phyloP scores from a whole-genome alignment of 495 filamentous ascomycete species.

The Durotheca rogersii region DNA sequence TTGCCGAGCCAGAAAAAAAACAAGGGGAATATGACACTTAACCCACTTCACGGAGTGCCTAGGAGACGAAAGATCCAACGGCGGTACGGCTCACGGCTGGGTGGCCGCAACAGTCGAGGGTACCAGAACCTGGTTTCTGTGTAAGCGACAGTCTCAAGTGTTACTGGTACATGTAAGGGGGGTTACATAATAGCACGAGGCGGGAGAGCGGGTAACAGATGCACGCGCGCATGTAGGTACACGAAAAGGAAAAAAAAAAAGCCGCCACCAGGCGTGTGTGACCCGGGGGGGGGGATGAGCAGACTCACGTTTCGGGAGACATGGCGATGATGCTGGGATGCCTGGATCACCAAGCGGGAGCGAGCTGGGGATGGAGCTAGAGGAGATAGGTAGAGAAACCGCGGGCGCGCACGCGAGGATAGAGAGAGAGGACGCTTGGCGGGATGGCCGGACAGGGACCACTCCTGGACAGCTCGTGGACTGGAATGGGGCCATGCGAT shows the following conservation, averaged over 20 bases:
- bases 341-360: constrained; percentile 28
- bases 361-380: no score
- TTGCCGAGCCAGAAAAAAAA: constrained; percentile 37
- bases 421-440: constrained; percentile 21
- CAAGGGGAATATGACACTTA: constrained; percentile 31
- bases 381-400: no score
- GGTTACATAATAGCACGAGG: background rate
- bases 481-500: background rate
- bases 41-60: constrained; percentile 22
- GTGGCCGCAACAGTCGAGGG: constrained; percentile 11
- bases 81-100: constrained; percentile 16
- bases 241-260: no score
- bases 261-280: background rate
- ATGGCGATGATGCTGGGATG: constrained; percentile 28
- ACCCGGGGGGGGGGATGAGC: constrained; percentile 19
- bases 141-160: constrained; percentile 21
- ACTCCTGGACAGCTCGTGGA: constrained; percentile 3
- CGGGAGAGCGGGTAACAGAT: constrained; percentile 4
- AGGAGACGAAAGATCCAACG: constrained; percentile 15
- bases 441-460: constrained; percentile 17
- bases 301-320: constrained; percentile 29
- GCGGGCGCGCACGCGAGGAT: no score
- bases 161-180: constrained; percentile 1
- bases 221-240: constrained; percentile 15
- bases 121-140: constrained; percentile 21